These are phyloP conservation scores for Peronospora belbahrii DNA, from an alignment of 352 stramenopile genomes.

Conservation along the genomic window DNA sequence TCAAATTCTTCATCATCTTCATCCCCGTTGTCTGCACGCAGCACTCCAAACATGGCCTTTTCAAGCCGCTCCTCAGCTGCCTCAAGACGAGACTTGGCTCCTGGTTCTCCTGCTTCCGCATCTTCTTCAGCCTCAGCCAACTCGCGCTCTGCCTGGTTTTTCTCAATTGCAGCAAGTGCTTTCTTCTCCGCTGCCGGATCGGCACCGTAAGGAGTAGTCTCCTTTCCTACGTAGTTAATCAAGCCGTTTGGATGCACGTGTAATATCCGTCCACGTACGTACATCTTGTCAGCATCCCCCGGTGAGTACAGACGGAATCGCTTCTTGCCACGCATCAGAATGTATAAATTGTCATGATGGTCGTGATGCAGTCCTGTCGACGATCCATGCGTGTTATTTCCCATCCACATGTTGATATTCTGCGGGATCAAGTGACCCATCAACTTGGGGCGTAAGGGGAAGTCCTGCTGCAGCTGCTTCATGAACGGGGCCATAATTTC, in stretches of 20 bases:
- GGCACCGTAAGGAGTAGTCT: conserved; percentile 72
- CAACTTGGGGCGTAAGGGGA: conserved; percentile 81
- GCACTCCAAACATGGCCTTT: conserved; percentile 63
- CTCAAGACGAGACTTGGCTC: conserved; percentile 40
- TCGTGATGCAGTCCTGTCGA: conserved; percentile 95
- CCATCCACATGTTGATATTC: conserved; percentile 97
- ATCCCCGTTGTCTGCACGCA: conserved; percentile 48
- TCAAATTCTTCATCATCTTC: conserved; percentile 47
- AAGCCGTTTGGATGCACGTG: conserved; percentile 91
- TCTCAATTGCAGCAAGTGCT: conserved; percentile 52
- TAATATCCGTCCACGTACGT: conserved; percentile 77
- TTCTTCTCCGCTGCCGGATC: conserved; percentile 51
- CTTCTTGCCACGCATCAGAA: conserved; percentile 91
- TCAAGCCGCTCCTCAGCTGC: conserved; percentile 57
- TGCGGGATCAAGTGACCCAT: conserved; percentile 86
- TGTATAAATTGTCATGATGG: conserved; percentile 99
- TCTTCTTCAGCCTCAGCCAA: conserved; percentile 50
- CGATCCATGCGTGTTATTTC: conserved; percentile 73
- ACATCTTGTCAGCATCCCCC: conserved; percentile 85
- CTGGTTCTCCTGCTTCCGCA: conserved; percentile 35
- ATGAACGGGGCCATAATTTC: conserved; percentile 85
- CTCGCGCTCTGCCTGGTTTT: conserved; percentile 52
- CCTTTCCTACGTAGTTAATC: conserved; percentile 92
- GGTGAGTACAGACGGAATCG: conserved; percentile 92
- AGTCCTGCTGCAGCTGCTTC: conserved; percentile 57